Conservation (phyloP, 1,284 basidiomycete species). For the Apiotrichum gracile region DNA sequence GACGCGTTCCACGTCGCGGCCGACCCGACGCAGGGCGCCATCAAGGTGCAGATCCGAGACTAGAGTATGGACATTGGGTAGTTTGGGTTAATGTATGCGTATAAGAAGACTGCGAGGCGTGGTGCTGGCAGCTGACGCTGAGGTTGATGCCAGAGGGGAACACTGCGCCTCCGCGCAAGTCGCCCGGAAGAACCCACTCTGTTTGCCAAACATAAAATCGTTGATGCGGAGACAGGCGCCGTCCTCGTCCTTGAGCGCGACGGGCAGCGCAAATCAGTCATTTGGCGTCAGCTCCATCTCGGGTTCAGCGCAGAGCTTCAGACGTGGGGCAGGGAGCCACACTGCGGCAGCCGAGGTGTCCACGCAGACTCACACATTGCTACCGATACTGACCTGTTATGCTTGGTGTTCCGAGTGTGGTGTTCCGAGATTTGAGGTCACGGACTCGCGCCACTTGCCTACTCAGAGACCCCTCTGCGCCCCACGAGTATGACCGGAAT, state of each 20-base stretch:
- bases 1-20: slow-evolving; percentile 63
- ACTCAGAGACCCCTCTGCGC: too few relatives aligned
- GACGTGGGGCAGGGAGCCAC: too few relatives aligned
- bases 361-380: too few relatives aligned
- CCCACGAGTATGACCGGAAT: too few relatives aligned
- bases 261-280: background rate
- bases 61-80: too few relatives aligned
- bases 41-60: slow-evolving; percentile 48
- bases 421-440: too few relatives aligned
- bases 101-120: too few relatives aligned
- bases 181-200: background rate
- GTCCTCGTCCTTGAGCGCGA: background rate
- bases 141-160: background rate
- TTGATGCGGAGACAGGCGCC: background rate
- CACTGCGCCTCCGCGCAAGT: background rate
- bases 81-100: too few relatives aligned
- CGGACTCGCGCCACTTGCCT: too few relatives aligned
- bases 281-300: background rate
- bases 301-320: background rate
- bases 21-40: slow-evolving; percentile 43
- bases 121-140: too few relatives aligned
- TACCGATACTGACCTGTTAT: too few relatives aligned
- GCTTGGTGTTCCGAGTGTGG: too few relatives aligned
- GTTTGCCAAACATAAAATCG: background rate
- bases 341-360: background rate